A percentile compares a stretch with the other conserved stretches of the same genome.
Conservation (phyloP, 345 rosid species). For the Dovyalis caffra region DNA sequence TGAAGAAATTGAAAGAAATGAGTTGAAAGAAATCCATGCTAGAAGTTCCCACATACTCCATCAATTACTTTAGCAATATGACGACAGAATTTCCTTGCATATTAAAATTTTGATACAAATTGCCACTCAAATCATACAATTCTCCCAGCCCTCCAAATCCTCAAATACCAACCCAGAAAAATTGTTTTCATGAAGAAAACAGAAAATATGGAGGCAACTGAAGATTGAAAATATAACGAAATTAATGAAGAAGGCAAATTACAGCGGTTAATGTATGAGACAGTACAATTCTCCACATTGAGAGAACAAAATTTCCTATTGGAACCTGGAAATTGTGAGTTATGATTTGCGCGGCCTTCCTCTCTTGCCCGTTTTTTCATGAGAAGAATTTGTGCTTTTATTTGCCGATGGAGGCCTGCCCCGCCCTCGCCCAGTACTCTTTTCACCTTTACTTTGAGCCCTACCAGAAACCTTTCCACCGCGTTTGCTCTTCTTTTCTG, state of each 20-base stretch:
- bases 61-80: neutral
- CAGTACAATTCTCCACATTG: constrained; percentile 20
- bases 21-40: neutral
- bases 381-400: constrained; percentile 36
- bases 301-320: constrained; percentile 28
- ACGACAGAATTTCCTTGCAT: constrained; percentile 2
- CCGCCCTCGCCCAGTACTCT: constrained; percentile 42
- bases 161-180: neutral
- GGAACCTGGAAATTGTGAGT: neutral
- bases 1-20: no score
- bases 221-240: neutral
- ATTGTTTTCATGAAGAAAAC: neutral
- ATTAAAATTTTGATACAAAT: constrained; percentile 4
- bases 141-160: neutral
- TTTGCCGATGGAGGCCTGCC: constrained; percentile 37
- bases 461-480: constrained; percentile 44
- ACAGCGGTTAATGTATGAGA: neutral
- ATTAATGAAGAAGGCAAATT: constrained; percentile 5
- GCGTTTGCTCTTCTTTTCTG: constrained; percentile 39
- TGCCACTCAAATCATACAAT: neutral
- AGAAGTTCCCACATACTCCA: no score
- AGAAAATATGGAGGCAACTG: neutral
- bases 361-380: constrained; percentile 54
- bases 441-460: constrained; percentile 47
- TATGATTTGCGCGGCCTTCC: constrained; percentile 77